Evolutionary conservation across 495 filamentous ascomycete genomes (phyloP), one percentile per base, ranked within the genome.

Genomic region (Penicillium nucicola): DNA sequence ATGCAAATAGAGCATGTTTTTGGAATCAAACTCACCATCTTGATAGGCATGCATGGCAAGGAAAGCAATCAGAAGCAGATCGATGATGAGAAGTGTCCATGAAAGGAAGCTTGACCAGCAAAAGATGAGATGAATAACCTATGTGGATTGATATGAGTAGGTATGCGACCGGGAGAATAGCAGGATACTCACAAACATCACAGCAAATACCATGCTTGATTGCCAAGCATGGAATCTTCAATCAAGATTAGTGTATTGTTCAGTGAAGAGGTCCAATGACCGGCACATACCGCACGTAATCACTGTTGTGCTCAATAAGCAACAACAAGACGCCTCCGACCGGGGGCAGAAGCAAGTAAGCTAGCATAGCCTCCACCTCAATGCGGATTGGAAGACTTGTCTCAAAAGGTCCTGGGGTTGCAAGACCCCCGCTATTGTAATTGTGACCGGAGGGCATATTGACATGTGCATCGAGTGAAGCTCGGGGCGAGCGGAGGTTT

Each of bases 181-280:
- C 14, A 43, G 37, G 28, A 6, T 42, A 74, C 79, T 58, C 66
- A 92, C 84, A 65, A 96, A 95, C 39, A 98, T 65, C 48, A 79
- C 81, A 15, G 88, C 84, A 67, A 97, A 98, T 13, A 97, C 68
- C 67, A 97, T 78, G 52, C 86, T 86, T 4, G 85, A 88, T 70
- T 97, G 92, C 92, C 93, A 97, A 7, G 92, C 93, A 68, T 98
- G 93, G 54, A 96, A 96, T 57, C 90, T 95, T 58, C 30, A 64
- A 36, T 3, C 11, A 11, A 9, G 13, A 28, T 64, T 14, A 65
- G 52, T 15, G 31, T 11, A 30, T 5, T 15, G 10, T 17, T 4
- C 6, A 6, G 1, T 3, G 5, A 0, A 20, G 34, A 14, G 0
- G 14, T 5, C 4, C 14, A 15, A 38, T 9, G 15, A 22, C 8